Base-by-base conservation (phyloP, 208 protist species). In the Leishmania braziliensis region DNA sequence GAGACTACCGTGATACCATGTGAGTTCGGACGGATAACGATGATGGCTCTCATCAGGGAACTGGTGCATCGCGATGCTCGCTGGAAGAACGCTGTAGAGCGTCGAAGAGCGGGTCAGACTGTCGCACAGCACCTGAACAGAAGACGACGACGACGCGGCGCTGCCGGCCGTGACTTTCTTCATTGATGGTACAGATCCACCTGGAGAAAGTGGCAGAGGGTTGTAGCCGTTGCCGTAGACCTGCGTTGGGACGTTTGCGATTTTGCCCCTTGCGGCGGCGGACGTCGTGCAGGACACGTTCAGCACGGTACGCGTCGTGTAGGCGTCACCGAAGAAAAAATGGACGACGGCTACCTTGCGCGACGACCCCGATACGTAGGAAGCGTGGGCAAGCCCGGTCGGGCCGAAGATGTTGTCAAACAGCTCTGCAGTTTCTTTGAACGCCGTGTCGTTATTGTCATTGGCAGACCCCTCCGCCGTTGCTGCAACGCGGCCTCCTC, bases 251-350 rank as follows among this genome's bases (percentile, higher is more conserved):
- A 51, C 51, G 53, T 16, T 63, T 26, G 23, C 12, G 10, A 66
- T 10, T 5, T 0, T 48, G 12, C 43, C 48, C 43, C 23, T 68
- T 43, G 46, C 26, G 29, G 46, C 26, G 60, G 9, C 62, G 60
- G 29, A 70, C 63, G 23, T 66, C 33, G 75, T 76, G 46, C 75
- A 87, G 16, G 77, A 69, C 26, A 89, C 81, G 23, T 65, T 81
- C 46, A 85, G 68, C 33, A 71, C 84, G 18, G 90, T 95, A n/a
- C 88, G 90, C 12, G 90, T 91, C 9, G 92, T 92, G 80, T 90
- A 91, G 62, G 88, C 88, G 62, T 95, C 90, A 23, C 92, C 92
- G 72, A 95, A 95, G 58, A 95, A n/a, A 81, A 95, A 95, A 39
- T 86, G 46, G 58, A 91, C 84, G 14, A 85, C 73, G 23, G 90